Conservation (phyloP, 495 filamentous ascomycete species). For the Aspergillus panamensis region DNA sequence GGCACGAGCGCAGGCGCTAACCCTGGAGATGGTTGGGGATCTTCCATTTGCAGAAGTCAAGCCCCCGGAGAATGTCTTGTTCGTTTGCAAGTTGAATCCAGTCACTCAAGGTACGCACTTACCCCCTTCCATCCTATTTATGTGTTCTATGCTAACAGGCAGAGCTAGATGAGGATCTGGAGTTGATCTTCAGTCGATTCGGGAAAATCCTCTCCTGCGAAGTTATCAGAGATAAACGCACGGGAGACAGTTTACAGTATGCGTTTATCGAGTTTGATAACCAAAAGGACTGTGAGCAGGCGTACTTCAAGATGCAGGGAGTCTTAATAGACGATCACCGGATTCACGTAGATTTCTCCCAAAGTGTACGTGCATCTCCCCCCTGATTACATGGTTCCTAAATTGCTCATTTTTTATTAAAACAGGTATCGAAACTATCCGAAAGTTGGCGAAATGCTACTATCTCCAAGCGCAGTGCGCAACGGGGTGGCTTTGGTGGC, state of each 20-base stretch:
- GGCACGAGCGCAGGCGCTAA: slow-evolving; percentile 89
- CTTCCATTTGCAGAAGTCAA: slow-evolving; percentile 97
- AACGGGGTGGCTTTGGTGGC: slow-evolving; percentile 84
- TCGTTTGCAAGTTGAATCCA: slow-evolving; percentile 97
- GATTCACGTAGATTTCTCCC: slow-evolving; percentile 98
- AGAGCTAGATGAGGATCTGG: slow-evolving; percentile 76
- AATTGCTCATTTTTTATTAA: slow-evolving; percentile 24
- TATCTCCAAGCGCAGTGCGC: slow-evolving; percentile 71
- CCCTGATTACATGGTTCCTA: background rate
- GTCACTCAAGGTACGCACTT: slow-evolving; percentile 68
- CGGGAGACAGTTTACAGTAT: slow-evolving; percentile 93
- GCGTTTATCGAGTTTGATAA: slow-evolving; percentile 97
- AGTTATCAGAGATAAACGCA: slow-evolving; percentile 91
- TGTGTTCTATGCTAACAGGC: slow-evolving; percentile 6
- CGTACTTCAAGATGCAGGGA: slow-evolving; percentile 97
- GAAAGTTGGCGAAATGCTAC: slow-evolving; percentile 85
- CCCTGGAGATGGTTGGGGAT: slow-evolving; percentile 96
- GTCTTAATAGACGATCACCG: slow-evolving; percentile 96
- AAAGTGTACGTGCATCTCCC: slow-evolving; percentile 62
- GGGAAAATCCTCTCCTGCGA: slow-evolving; percentile 94
- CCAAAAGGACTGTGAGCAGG: slow-evolving; percentile 87
- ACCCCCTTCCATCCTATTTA: background rate
- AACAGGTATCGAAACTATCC: slow-evolving; percentile 73
- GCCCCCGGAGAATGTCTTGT: slow-evolving; percentile 93
- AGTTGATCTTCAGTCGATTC: slow-evolving; percentile 95